phyloP scores from a whole-genome alignment of 345 rosid species.

The Turnera subulata region DNA sequence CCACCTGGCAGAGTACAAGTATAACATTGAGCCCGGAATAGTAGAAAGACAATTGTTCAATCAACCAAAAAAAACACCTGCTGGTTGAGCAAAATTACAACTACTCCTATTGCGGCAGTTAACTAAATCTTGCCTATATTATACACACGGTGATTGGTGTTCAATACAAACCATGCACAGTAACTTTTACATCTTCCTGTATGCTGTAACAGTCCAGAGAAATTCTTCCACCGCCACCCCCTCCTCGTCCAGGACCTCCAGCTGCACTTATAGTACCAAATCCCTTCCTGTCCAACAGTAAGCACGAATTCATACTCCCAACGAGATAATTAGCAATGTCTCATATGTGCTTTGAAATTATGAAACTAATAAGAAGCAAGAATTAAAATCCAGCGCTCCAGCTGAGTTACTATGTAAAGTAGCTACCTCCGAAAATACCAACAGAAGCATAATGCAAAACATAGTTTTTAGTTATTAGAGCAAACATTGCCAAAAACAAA shows the following conservation, averaged over 20 bases:
- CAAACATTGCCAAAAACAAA: not conserved
- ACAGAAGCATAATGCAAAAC: not conserved
- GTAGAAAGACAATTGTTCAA: too few species aligned
- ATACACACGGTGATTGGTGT: conserved; percentile 19
- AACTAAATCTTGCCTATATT: conserved; percentile 16
- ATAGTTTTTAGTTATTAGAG: not conserved
- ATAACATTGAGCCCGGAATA: too few species aligned
- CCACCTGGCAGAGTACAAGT: conserved; percentile 59
- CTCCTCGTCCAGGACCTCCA: conserved; percentile 93
- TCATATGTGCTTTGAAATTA: not conserved
- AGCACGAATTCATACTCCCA: conserved; percentile 5
- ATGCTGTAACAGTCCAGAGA: conserved; percentile 93
- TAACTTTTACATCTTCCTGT: conserved; percentile 81
- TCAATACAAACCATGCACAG: conserved; percentile 80
- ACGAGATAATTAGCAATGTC: not conserved
- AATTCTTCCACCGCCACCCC: conserved; percentile 98
- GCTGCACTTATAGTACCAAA: conserved; percentile 75
- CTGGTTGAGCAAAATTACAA: too few species aligned
- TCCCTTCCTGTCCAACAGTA: conserved; percentile 69
- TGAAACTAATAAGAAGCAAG: too few species aligned
- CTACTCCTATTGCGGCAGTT: too few species aligned
- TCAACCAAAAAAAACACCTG: too few species aligned
- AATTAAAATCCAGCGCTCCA: too few species aligned
- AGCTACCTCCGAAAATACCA: not conserved
- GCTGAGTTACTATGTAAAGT: not conserved